These are phyloP conservation scores for Pseudocercospora cruenta DNA, from an alignment of 2,329 filamentous ascomycete species.

Conservation along the genomic window DNA sequence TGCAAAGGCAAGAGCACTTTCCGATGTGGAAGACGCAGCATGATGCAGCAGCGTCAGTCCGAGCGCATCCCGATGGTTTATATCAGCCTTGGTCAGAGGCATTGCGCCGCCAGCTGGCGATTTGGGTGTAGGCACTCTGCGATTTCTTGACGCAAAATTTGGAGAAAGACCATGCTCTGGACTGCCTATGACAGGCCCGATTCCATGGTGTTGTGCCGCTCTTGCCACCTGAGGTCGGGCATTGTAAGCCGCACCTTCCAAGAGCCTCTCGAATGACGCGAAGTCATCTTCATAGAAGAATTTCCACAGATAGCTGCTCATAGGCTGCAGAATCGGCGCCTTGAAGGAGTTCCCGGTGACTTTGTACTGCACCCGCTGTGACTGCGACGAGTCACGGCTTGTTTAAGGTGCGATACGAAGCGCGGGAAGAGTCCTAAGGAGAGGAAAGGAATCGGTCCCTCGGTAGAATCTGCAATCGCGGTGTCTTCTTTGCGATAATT, in stretches of 20 bases:
- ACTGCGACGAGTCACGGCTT: conserved; percentile 83
- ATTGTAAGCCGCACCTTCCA: conserved; percentile 71
- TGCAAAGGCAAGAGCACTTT: conserved; percentile 74
- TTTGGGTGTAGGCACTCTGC: conserved; percentile 36
- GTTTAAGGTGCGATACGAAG: conserved; percentile 73
- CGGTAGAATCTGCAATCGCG: not conserved
- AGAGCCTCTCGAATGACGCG: conserved; percentile 84
- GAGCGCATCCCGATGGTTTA: conserved; percentile 81
- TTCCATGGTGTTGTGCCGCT: conserved; percentile 37
- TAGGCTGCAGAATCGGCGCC: conserved; percentile 56
- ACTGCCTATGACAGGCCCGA: conserved; percentile 44
- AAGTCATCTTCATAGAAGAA: conserved; percentile 97
- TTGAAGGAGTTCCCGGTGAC: conserved; percentile 48
- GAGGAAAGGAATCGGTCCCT: not conserved
- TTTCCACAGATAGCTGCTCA: conserved; percentile 98
- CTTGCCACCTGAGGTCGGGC: conserved; percentile 54
- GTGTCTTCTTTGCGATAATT: not conserved
- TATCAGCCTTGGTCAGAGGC: conserved; percentile 63
- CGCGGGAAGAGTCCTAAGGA: conserved; percentile 24
- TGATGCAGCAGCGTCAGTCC: conserved; percentile 85
- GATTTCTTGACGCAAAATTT: conserved; percentile 41
- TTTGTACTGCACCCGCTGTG: conserved; percentile 79
- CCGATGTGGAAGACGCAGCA: conserved; percentile 73
- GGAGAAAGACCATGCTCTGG: conserved; percentile 54
- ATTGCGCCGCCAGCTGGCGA: conserved; percentile 49